These are phyloP conservation scores for Fennellomyces sp. DNA, from an alignment of 371 early-diverging fungal species.

Conservation along the genomic window DNA sequence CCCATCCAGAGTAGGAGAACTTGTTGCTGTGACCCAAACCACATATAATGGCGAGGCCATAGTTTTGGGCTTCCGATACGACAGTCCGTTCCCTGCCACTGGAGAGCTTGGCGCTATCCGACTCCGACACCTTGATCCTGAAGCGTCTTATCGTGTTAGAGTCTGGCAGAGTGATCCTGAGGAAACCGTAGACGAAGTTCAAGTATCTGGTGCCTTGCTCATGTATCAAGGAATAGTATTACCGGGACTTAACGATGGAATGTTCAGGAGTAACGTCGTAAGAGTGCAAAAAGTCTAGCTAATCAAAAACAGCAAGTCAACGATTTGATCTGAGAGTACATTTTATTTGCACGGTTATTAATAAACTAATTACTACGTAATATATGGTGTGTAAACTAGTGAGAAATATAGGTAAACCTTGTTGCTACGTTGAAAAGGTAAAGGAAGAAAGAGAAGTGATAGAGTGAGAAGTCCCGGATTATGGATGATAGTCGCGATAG, in stretches of 20 bases:
- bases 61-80: slow-evolving; percentile 29
- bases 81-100: slow-evolving; percentile 25
- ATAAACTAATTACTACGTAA: no score
- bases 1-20: slow-evolving; percentile 12
- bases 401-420: no score
- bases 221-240: slow-evolving; percentile 21
- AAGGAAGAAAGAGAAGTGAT: no score
- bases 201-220: slow-evolving; percentile 27
- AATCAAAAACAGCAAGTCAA: no score
- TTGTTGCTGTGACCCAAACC: slow-evolving; percentile 21
- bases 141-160: slow-evolving; percentile 11
- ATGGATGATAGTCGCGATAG: no score
- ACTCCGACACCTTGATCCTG: slow-evolving; percentile 11
- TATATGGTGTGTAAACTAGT: no score
- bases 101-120: slow-evolving; percentile 19
- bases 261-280: slow-evolving; percentile 11
- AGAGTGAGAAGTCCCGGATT: no score
- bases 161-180: slow-evolving; percentile 24
- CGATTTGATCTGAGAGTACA: no score
- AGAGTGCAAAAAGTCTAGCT: slow-evolving; percentile 1
- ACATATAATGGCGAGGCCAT: slow-evolving; percentile 17
- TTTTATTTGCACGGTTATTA: no score
- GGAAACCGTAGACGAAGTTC: slow-evolving; percentile 9
- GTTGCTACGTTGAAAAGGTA: no score
- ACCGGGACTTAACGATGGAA: slow-evolving; percentile 3